Evolutionary conservation across 2,329 filamentous ascomycete genomes (phyloP).

Genomic region (Scytalidium sp.): DNA sequence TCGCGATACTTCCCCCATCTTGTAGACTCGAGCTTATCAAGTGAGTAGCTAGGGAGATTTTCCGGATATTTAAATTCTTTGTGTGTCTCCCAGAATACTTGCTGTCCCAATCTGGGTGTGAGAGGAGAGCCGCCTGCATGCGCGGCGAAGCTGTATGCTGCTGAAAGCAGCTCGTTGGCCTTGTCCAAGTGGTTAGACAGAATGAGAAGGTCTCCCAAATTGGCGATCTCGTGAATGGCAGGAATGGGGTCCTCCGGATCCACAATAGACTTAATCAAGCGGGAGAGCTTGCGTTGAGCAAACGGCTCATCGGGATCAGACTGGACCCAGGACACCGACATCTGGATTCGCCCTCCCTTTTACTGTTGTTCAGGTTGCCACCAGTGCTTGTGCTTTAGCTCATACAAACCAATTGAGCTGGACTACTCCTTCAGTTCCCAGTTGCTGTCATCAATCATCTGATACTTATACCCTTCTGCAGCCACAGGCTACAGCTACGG

Average conservation of each 20-base stretch:
- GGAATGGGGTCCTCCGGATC: slow-evolving; percentile 3
- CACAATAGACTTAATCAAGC: slow-evolving; percentile 6
- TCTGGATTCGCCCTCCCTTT: too few species aligned
- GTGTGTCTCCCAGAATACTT: neutral
- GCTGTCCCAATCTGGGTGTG: neutral
- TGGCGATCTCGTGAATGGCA: slow-evolving; percentile 1
- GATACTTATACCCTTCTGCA: too few species aligned
- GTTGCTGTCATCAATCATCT: too few species aligned
- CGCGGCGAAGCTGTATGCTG: neutral
- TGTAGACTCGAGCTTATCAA: neutral
- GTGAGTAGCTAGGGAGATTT: neutral
- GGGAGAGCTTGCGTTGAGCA: slow-evolving; percentile 1
- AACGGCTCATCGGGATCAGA: neutral
- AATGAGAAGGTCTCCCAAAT: slow-evolving; percentile 8
- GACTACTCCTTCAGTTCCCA: too few species aligned
- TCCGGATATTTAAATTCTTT: neutral
- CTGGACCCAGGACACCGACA: neutral
- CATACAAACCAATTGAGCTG: too few species aligned
- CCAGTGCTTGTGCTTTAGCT: too few species aligned
- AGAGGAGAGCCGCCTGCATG: neutral
- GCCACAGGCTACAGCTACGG: too few species aligned
- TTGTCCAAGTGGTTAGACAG: slow-evolving; percentile 8
- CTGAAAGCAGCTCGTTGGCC: slow-evolving; percentile 5
- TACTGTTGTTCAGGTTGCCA: too few species aligned
- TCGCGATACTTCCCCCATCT: slow-evolving; percentile 10